Conservation (phyloP, 176 grass and related monocot species). For the Hordeum marinum region DNA sequence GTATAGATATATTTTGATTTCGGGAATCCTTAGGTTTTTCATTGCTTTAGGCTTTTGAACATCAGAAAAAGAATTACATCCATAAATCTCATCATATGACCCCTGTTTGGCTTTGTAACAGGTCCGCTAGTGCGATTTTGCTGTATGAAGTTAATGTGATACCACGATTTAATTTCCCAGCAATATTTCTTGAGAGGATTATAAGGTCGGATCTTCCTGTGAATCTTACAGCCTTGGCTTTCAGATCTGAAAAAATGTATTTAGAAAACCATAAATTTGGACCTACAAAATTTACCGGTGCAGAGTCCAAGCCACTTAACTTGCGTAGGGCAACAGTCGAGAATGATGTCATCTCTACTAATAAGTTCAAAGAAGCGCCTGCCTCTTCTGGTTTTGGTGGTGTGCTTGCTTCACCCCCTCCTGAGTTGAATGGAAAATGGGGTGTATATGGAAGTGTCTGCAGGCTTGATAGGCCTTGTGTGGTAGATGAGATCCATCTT, state of each 20-base stretch:
- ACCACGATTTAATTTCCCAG: constrained; percentile 90
- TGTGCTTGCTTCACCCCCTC: constrained; percentile 36
- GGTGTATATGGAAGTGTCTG: constrained; percentile 92
- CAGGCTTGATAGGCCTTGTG: constrained; percentile 74
- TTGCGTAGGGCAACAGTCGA: constrained; percentile 12
- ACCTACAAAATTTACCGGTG: constrained; percentile 31
- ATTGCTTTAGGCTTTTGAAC: neutral
- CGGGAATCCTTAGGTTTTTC: neutral
- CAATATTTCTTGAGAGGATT: constrained; percentile 95
- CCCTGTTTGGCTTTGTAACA: constrained; percentile 24
- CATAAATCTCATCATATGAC: neutral
- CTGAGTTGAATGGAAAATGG: constrained; percentile 60
- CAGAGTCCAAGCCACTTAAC: constrained; percentile 21
- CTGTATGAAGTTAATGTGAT: constrained; percentile 86
- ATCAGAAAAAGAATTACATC: neutral
- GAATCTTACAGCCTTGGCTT: constrained; percentile 77
- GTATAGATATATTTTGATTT: neutral
- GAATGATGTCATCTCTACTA: constrained; percentile 30
- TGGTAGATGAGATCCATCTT: constrained; percentile 97
- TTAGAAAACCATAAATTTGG: constrained; percentile 46
- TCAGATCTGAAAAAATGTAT: constrained; percentile 68
- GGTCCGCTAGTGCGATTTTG: constrained; percentile 63
- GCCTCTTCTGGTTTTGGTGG: constrained; percentile 27
- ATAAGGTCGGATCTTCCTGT: constrained; percentile 90
- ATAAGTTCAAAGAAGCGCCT: constrained; percentile 39